Evolutionary conservation across 495 filamentous ascomycete genomes (phyloP).

Genomic region (Gamarada debralockiae): DNA sequence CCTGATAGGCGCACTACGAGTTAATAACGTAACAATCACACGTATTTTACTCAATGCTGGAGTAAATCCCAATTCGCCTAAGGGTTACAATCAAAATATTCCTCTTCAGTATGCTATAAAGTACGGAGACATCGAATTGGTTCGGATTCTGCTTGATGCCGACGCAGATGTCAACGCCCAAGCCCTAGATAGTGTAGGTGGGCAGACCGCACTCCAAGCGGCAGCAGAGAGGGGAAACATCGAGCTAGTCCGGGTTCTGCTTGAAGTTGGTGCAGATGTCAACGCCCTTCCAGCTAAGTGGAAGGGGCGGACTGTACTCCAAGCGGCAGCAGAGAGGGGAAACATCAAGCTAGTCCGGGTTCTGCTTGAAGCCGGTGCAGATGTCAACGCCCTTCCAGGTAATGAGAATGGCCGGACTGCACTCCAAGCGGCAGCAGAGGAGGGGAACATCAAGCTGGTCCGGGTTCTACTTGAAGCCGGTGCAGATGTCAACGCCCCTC

Average conservation of each 20-base stretch:
- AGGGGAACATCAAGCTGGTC: no score
- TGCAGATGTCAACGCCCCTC: no score
- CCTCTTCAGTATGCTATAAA: not conserved
- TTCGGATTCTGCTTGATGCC: constrained; percentile 1
- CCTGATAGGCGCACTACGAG: not conserved
- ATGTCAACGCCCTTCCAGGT: constrained; percentile 6
- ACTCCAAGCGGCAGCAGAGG: no score
- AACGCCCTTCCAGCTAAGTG: not conserved
- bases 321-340: not conserved
- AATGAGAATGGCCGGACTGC: no score
- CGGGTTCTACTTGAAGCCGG: no score
- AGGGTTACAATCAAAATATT: not conserved
- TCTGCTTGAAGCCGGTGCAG: constrained; percentile 4
- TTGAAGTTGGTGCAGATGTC: constrained; percentile 1
- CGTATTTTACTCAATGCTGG: not conserved
- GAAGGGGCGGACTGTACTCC: not conserved
- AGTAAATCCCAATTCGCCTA: constrained; percentile 2
- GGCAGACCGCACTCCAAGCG: constrained; percentile 7
- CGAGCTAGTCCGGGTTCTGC: constrained; percentile 1
- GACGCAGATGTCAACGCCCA: not conserved
- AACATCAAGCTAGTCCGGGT: not conserved
- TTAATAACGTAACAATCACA: not conserved
- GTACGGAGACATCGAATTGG: not conserved
- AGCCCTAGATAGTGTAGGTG: not conserved
- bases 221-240: constrained; percentile 1